Conservation (phyloP, 352 stramenopile species). For the Stephanocyclus meneghinianus region DNA sequence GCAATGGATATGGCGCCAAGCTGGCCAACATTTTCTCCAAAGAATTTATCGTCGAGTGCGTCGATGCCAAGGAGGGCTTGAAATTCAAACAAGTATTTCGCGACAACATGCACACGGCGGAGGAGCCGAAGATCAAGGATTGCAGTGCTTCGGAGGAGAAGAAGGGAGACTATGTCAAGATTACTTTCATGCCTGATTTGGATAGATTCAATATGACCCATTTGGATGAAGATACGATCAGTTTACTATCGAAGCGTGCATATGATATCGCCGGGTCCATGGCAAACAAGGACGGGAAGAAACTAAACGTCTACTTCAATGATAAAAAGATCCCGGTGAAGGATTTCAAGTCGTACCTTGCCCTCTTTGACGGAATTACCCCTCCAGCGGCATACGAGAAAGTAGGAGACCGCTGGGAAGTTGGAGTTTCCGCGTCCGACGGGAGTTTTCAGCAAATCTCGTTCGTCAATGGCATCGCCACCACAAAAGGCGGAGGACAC, state of each 20-base stretch:
- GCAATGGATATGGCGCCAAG: slow-evolving; percentile 97
- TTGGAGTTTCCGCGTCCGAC: slow-evolving; percentile 87
- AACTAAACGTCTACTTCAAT: slow-evolving; percentile 87
- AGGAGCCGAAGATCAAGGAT: slow-evolving; percentile 85
- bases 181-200: slow-evolving; percentile 97
- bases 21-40: slow-evolving; percentile 99
- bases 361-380: slow-evolving; percentile 86
- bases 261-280: slow-evolving; percentile 98
- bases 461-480: slow-evolving; percentile 99
- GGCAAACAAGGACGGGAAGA: slow-evolving; percentile 89
- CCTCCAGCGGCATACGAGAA: slow-evolving; percentile 89
- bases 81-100: slow-evolving; percentile 94
- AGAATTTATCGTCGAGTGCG: slow-evolving; percentile 97
- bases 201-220: slow-evolving; percentile 92
- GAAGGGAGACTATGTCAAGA: slow-evolving; percentile 93
- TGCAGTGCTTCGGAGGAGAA: slow-evolving; percentile 81
- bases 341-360: slow-evolving; percentile 96
- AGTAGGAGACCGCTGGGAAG: slow-evolving; percentile 94
- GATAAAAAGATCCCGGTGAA: slow-evolving; percentile 87
- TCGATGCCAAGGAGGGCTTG: slow-evolving; percentile 89
- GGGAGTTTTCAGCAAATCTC: slow-evolving; percentile 95
- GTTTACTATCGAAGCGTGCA: slow-evolving; percentile 94
- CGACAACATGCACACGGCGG: slow-evolving; percentile 94
- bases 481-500: slow-evolving; percentile 94
- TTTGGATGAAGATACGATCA: slow-evolving; percentile 91